Evolutionary conservation across 139 green algal genomes (phyloP), one percentile per base, ranked within the genome.

Genomic region (Ettlia oleoabundans): DNA sequence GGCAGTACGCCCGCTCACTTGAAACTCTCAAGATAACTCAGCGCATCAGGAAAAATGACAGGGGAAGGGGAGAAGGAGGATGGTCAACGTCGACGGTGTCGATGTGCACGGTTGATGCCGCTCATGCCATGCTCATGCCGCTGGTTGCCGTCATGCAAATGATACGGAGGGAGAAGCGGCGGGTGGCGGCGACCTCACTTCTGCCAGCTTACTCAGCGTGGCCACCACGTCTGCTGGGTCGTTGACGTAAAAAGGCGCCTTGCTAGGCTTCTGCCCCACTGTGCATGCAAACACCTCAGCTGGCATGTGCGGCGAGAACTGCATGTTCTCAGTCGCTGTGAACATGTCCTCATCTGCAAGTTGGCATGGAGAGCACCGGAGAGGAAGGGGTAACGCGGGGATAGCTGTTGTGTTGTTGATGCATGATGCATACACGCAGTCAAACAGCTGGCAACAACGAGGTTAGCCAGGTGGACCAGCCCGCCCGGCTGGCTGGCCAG

Each of bases 271-370:
- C 88, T 99, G 97, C 1, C 96, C 96, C 53, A 99, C 95, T 28
- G 95, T 98, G 86, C 91, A 97, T 0, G 96, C 95, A 91, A 97
- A 99, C 78, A 98, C 94, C 86, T 96, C 84, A 38, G 86, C 90
- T 21, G 81, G 74, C 66, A 89, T 82, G 81, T 92, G 85, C 2
- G 88, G 86, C 40, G 82, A 88, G 69, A 90, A 90, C 72, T 81
- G 79, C 38, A 95, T 82, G 75, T 92, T 81, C 82, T 99, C 95
- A 15, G 99, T 94, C 19, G 90, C 85, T 6, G 85, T 92, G 87
- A 99, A 99, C 97, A 99, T 99, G 82, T 99, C 96, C 88, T 99
- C 97, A 74, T 99, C 97, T 30, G 66, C 41, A 58, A n/a, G 15
- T 15, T 10, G n/a, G 41, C 3, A 15, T 8, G 67, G 7, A 2